These are phyloP conservation scores for Neurospora terricola DNA, from an alignment of 495 filamentous ascomycete species.

Conservation along the genomic window DNA sequence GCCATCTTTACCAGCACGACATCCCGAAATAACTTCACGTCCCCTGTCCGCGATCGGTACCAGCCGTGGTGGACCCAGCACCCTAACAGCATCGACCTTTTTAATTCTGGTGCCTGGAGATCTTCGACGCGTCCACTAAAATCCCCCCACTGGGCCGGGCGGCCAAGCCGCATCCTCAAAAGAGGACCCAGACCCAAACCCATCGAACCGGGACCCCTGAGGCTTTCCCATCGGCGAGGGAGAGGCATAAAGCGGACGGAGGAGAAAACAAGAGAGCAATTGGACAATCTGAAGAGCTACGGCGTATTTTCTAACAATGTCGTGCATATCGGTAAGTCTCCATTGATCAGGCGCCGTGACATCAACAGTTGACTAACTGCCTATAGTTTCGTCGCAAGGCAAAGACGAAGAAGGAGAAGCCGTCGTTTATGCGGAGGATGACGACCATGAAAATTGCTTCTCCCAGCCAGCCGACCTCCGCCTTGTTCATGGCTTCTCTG, in stretches of 20 bases:
- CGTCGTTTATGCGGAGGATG: slow-evolving; percentile 21
- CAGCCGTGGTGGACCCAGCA: background rate
- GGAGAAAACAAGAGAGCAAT: background rate
- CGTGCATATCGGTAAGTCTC: background rate
- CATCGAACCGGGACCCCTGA: background rate
- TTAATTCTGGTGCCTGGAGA: background rate
- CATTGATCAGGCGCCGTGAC: background rate
- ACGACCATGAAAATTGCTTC: slow-evolving; percentile 18
- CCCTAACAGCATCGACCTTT: background rate
- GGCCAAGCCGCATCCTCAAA: background rate
- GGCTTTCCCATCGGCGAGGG: background rate
- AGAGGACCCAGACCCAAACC: background rate
- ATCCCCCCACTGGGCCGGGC: background rate
- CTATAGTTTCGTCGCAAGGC: slow-evolving; percentile 14
- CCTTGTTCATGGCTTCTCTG: slow-evolving; percentile 11
- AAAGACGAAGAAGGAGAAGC: slow-evolving; percentile 11
- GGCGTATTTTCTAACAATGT: background rate
- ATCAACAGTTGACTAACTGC: background rate
- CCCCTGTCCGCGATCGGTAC: background rate
- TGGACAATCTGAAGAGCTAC: background rate
- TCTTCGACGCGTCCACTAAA: background rate
- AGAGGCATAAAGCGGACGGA: background rate
- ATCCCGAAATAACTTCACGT: background rate
- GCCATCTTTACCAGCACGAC: background rate
- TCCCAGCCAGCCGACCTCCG: slow-evolving; percentile 10